Base-by-base conservation (phyloP, 2,329 filamentous ascomycete species). In the Diaporthe citriasiana region DNA sequence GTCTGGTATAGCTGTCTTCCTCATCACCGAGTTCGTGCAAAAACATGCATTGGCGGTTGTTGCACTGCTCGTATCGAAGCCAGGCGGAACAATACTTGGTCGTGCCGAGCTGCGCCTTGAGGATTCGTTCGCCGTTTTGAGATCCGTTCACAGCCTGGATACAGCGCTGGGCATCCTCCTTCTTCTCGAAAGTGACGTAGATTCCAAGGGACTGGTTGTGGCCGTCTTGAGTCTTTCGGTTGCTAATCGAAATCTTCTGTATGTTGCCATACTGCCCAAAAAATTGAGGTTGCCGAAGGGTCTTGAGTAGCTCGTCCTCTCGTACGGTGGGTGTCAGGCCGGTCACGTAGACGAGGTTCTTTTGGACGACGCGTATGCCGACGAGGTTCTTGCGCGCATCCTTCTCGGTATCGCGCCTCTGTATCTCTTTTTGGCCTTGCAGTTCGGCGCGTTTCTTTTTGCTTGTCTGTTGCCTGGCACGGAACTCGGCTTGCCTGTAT, bases 81-180 rank as follows among this genome's bases (percentile, higher is more conserved):
- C 97, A 99, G 5, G 97, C 96, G 0, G 97, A 99, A 83, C 97
- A 99, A 83, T 99, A 99, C 82, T 99, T 99, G 6, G 97, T 99
- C 0, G 97, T 99, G 33, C 97, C 97, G 70, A 92, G 84, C 80
- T 91, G 92, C 5, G 91, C 95, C 86, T 94, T 93, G 27, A 99
- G 85, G 19, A 94, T 89, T 68, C 96, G 89, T 76, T 98, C 97
- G 70, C 94, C 95, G 80, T 99, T 98, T 75, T 93, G 90, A 2
- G 95, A 97, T 45, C 95, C 95, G 82, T 99, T 95, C 7, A 99
- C 97, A 50, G 95, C 95, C 72, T 92, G 89, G 76, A 99, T 99
- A 82, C 97, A 99, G 50, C 90, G 91, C 53, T 93, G 93, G 22
- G 97, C 97, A 83, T 98, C 97, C 77, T 95, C 92, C 81, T 97